phyloP scores from a whole-genome alignment of 1,139 yeast species.

The Suhomyces bribrorum region DNA sequence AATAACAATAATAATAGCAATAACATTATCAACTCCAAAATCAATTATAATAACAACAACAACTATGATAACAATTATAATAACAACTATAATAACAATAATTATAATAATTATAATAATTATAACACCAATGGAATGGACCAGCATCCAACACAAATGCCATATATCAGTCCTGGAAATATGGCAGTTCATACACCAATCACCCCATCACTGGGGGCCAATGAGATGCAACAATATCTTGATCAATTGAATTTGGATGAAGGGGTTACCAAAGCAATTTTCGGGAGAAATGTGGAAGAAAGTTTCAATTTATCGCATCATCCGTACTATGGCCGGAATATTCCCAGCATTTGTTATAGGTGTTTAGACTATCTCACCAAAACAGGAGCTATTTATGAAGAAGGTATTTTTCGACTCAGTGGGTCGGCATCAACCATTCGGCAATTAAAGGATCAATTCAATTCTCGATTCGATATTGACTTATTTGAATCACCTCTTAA shows the following conservation, averaged over 20 bases:
- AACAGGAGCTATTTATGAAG: slow-evolving; percentile 77
- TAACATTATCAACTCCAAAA: background rate
- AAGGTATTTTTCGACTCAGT: slow-evolving; percentile 87
- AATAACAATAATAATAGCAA: background rate
- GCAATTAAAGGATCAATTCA: slow-evolving; percentile 69
- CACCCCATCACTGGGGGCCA: slow-evolving; percentile 6
- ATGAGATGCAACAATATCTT: slow-evolving; percentile 36
- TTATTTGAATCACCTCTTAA: slow-evolving; percentile 44
- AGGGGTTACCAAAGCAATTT: slow-evolving; percentile 44
- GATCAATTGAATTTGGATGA: slow-evolving; percentile 44
- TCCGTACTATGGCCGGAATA: slow-evolving; percentile 42
- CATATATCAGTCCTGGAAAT: background rate
- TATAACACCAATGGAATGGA: too few species aligned
- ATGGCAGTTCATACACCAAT: slow-evolving; percentile 2
- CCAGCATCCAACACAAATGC: background rate
- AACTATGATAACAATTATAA: background rate
- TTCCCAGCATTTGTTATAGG: slow-evolving; percentile 79
- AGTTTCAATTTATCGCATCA: slow-evolving; percentile 55
- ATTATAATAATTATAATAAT: too few species aligned
- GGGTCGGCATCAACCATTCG: slow-evolving; percentile 85
- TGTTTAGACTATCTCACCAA: slow-evolving; percentile 70
- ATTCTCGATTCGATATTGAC: slow-evolving; percentile 66
- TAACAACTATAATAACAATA: too few species aligned
- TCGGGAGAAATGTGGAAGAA: slow-evolving; percentile 64
- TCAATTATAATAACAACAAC: background rate